Base-by-base conservation (phyloP, 2,329 filamentous ascomycete species). In the Nannizzia gypsea region DNA sequence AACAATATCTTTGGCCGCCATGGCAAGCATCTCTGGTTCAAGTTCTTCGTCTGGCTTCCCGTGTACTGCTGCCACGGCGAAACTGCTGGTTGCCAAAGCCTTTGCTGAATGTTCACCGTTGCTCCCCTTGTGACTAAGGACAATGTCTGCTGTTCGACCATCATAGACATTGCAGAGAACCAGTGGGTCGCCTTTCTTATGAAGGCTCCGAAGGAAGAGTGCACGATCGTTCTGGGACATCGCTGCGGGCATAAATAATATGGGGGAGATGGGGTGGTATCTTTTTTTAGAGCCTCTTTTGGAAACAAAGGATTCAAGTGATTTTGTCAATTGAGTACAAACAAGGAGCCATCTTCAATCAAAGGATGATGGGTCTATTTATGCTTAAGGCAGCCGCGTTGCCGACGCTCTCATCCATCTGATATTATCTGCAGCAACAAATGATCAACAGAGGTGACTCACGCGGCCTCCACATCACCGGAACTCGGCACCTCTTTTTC, bases 121-220 rank as follows among this genome's bases (percentile, higher is more conserved):
- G 26, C 22, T 31, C 22, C 54, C 54, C 11, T 57, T 52, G 55
- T 57, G 40, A 0, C 75, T 71, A 4, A 74, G 69, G 50, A 82
- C 67, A 2, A 75, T 66, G 24, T 68, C 66, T 44, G 81, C 77
- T 2, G 80, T 77, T 15, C 76, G 66, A 36, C 73, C 69, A 65
- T 83, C 81, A 74, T 78, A 83, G 61, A 81, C 71, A 66, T 84
- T 83, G 17, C 79, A 71, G 3, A 83, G 70, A 50, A 83, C 60
- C 52, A 83, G 61, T 11, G 81, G 81, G 0, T 72, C 65, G 0
- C 77, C 75, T 0, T 80, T 77, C 26, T 70, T 63, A 67, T 83
- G 81, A 15, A 83, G 77, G 66, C 70, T 55, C 65, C 69, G 57
- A 70, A 78, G 61, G 63, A 61, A 64, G 20, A 62, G 63, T 26